phyloP scores from a whole-genome alignment of 805 yeast genomes.

The Priceomyces castillae region DNA sequence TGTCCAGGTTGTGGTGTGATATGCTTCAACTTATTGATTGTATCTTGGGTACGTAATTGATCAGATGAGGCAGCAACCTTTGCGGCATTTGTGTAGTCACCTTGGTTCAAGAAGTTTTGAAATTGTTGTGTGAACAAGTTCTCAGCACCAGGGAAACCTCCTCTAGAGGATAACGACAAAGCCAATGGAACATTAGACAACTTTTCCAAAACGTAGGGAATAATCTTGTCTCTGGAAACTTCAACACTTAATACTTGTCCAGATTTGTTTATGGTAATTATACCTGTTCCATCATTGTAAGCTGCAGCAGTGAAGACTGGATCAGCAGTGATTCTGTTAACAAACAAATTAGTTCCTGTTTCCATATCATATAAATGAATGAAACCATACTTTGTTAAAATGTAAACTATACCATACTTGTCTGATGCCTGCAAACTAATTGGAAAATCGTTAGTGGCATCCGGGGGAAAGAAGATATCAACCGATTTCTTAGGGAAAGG shows the following conservation, averaged over 20 bases:
- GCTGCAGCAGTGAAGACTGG: constrained; percentile 88
- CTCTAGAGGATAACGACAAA: constrained; percentile 84
- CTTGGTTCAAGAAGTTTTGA: constrained; percentile 75
- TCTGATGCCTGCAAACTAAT: constrained; percentile 84
- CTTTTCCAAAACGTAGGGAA: constrained; percentile 85
- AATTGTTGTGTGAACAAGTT: constrained; percentile 87
- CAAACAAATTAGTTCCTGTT: constrained; percentile 87
- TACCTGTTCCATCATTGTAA: constrained; percentile 73
- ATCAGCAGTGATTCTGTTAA: constrained; percentile 94
- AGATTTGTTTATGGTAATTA: constrained; percentile 87
- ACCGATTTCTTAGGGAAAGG: constrained; percentile 82
- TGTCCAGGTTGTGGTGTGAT: constrained; percentile 92
- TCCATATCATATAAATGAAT: constrained; percentile 94
- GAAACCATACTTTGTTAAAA: constrained; percentile 93
- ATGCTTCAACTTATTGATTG: constrained; percentile 87
- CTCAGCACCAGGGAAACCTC: constrained; percentile 97
- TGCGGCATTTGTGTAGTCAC: constrained; percentile 91
- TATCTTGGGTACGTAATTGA: constrained; percentile 88
- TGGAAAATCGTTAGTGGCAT: constrained; percentile 95
- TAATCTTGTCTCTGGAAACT: constrained; percentile 75
- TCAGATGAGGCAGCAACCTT: constrained; percentile 95
- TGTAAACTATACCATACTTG: constrained; percentile 80
- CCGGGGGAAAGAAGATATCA: constrained; percentile 95
- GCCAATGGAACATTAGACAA: constrained; percentile 86
- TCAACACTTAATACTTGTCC: constrained; percentile 96